Conservation (phyloP, 306 rosid genomes). For the Sindora glabra region DNA sequence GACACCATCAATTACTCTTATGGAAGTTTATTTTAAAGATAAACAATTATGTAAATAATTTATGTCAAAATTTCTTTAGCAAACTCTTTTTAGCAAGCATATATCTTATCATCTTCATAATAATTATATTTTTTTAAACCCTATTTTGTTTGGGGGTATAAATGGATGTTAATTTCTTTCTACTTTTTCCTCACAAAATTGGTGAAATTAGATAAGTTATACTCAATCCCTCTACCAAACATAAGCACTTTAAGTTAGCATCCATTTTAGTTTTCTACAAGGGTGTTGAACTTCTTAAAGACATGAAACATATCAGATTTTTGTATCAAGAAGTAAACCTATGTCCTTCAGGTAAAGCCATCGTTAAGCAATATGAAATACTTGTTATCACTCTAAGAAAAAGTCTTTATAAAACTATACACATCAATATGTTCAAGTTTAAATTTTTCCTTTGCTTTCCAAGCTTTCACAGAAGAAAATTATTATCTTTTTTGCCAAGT, state of each 20-base stretch:
- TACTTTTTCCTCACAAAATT: not conserved
- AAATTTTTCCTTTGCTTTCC: too few relatives aligned
- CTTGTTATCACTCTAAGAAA: not conserved
- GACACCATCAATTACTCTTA: too few relatives aligned
- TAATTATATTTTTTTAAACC: not conserved
- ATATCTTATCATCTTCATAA: not conserved
- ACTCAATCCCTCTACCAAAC: not conserved
- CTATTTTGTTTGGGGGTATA: not conserved
- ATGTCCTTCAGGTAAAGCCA: not conserved
- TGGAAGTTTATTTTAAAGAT: too few relatives aligned
- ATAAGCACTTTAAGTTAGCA: too few relatives aligned
- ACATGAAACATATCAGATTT: not conserved
- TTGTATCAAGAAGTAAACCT: not conserved
- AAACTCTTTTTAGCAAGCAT: not conserved
- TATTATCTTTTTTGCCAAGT: too few relatives aligned
- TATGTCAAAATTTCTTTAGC: not conserved
- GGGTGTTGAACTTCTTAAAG: not conserved
- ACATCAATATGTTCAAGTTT: too few relatives aligned
- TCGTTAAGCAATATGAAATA: not conserved
- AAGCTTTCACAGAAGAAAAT: too few relatives aligned
- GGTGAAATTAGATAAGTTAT: not conserved
- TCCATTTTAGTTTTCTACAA: not conserved
- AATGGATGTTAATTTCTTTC: not conserved
- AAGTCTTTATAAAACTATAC: too few relatives aligned
- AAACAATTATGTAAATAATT: not conserved